Evolutionary conservation across 306 rosid genomes (phyloP).

Genomic region (Delonix regia): DNA sequence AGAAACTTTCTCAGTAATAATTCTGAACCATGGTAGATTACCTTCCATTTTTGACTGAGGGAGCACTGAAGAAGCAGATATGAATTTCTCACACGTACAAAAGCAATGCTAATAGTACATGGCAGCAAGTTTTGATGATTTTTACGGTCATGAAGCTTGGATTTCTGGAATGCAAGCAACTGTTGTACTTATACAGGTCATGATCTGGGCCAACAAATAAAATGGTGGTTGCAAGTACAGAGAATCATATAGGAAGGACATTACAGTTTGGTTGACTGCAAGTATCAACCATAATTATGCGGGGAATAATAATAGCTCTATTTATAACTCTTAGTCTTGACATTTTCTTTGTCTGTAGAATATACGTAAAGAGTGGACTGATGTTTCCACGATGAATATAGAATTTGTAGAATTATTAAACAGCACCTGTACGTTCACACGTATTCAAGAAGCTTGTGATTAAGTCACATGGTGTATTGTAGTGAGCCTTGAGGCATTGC

Average conservation of each 20-base stretch:
- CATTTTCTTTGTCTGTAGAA: conserved; percentile 2
- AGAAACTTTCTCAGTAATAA: conserved; percentile 67
- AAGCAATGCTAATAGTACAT: conserved; percentile 2
- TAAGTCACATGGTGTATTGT: background rate
- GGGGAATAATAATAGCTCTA: background rate
- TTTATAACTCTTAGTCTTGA: background rate
- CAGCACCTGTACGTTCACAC: background rate
- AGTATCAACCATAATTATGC: conserved; percentile 12
- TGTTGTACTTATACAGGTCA: conserved; percentile 8
- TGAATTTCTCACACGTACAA: background rate
- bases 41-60: conserved; percentile 9
- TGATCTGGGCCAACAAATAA: conserved; percentile 7
- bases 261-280: conserved; percentile 12
- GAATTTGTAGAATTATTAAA: background rate
- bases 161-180: conserved; percentile 12
- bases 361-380: background rate
- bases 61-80: conserved; percentile 10
- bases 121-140: conserved; percentile 13
- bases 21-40: conserved; percentile 80
- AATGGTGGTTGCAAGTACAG: conserved; percentile 8
- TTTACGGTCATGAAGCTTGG: background rate
- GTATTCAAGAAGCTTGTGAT: background rate
- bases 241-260: conserved; percentile 9
- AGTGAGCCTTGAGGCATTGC: background rate
- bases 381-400: background rate